These are phyloP conservation scores for Gossypioides kirkii DNA, from an alignment of 345 rosid species.

Conservation along the genomic window DNA sequence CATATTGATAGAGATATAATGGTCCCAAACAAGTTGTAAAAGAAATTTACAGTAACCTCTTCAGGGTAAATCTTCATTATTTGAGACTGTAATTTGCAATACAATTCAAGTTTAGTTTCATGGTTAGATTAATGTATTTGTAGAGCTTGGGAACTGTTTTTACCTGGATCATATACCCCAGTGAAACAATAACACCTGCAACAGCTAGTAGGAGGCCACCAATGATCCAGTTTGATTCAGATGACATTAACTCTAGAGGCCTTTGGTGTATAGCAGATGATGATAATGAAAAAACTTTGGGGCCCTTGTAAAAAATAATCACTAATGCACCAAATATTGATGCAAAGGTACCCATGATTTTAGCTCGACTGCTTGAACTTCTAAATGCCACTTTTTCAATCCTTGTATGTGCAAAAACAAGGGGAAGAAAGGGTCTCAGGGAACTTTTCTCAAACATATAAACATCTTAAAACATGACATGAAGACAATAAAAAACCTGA, in stretches of 20 bases:
- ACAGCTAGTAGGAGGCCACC: conserved; percentile 63
- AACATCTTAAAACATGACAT: neutral
- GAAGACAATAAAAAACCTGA: conserved; percentile 14
- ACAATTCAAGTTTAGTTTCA: neutral
- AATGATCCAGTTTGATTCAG: conserved; percentile 51
- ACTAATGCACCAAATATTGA: conserved; percentile 6
- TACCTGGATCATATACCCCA: conserved; percentile 67
- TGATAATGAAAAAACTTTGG: conserved; percentile 30
- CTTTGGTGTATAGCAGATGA: conserved; percentile 9
- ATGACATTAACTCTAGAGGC: neutral
- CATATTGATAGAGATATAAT: conserved; percentile 1
- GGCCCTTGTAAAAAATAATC: conserved; percentile 34
- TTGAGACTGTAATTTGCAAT: neutral
- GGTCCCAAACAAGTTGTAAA: neutral
- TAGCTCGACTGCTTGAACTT: conserved; percentile 67
- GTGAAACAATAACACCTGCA: conserved; percentile 53
- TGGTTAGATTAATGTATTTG: neutral
- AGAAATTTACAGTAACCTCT: conserved; percentile 3
- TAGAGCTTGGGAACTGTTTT: neutral
- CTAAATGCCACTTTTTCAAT: conserved; percentile 61
- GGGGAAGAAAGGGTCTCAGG: neutral
- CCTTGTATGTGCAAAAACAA: conserved; percentile 23
- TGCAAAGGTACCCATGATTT: conserved; percentile 60
- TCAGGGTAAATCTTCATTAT: conserved; percentile 12
- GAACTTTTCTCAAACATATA: neutral